A percentile compares a stretch with the other conserved stretches of the same genome.
These are phyloP conservation scores for Venturia nashicola DNA, from an alignment of 2,329 filamentous ascomycete genomes.

Conservation along the genomic window DNA sequence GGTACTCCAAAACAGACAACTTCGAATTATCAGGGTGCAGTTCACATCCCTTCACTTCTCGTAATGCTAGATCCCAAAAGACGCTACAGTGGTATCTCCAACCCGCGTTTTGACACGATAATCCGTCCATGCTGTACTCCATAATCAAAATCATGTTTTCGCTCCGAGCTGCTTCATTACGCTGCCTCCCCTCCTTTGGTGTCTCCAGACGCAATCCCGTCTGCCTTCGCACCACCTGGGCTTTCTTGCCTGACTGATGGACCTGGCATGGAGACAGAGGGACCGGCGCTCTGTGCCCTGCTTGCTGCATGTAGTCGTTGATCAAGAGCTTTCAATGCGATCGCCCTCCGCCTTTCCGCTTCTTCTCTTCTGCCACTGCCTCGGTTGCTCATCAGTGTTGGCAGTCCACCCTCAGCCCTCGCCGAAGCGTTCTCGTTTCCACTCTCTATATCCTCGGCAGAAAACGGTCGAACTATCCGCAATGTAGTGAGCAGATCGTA, in stretches of 20 bases:
- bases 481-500: constrained; percentile 65
- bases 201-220: background rate
- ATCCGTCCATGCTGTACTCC: background rate
- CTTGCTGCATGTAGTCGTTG: constrained; percentile 67
- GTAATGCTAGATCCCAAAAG: background rate
- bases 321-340: constrained; percentile 85
- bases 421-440: constrained; percentile 59
- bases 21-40: background rate
- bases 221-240: background rate
- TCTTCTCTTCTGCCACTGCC: constrained; percentile 58
- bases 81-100: constrained; percentile 2
- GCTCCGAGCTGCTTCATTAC: background rate
- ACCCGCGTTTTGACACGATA: background rate
- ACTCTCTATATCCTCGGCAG: constrained; percentile 63
- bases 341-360: constrained; percentile 74
- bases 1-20: background rate
- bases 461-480: constrained; percentile 74
- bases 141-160: background rate
- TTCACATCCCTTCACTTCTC: background rate
- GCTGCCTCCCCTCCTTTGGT: background rate
- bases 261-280: background rate
- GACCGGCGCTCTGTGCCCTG: background rate
- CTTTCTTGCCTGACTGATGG: constrained; percentile 1
- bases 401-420: constrained; percentile 47
- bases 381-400: constrained; percentile 42